Evolutionary conservation across 2,329 filamentous ascomycete species (phyloP), one percentile per base, ranked within the genome.

Genomic region (Grosmannia huntii): DNA sequence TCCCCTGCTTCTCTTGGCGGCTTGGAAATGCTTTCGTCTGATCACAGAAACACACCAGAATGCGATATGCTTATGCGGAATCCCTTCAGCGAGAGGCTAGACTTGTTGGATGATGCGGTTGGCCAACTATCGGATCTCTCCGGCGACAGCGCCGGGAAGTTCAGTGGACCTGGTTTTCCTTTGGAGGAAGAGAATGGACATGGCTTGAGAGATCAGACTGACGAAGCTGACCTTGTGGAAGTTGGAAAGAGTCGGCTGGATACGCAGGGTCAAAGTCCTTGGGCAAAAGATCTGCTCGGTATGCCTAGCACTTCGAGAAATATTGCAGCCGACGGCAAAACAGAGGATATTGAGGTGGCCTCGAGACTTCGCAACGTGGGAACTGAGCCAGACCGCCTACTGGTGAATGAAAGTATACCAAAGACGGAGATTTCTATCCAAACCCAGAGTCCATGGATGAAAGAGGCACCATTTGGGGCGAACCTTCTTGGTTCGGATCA

Each of bases 251-350:
- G 36, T 10, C 55, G 61, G 3, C 27, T 64, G 12, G 61, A 55
- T 0, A 65, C 62, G 11, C 62, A 63, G 23, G 60, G 63, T 10
- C 63, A 65, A 21, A 65, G 63, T 38, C 61, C 63, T 6, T 64
- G 61, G 60, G 48, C 25, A 5, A 53, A 57, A 41, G 41, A 48
- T 5, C 52, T 50, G 12, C 10, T 25, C 3, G 16, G 23, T 14
- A 5, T 46, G 36, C 38, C 48, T 9, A 28, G 25, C 23, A 57
- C 49, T 6, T 25, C 56, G 41, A 16, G 41, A 4, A 44, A 44
- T n/a, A 9, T 7, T n/a, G 21, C 41, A n/a, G 41, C 19, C 19
- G 41, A n/a, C 5, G 16, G n/a, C 16, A 16, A n/a, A n/a, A 19
- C 16, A 44, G 41, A n/a, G 41, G 14, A 25, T 27, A 4, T 21